Base-by-base conservation (phyloP, 495 filamentous ascomycete species). In the Tuber calosporum region DNA sequence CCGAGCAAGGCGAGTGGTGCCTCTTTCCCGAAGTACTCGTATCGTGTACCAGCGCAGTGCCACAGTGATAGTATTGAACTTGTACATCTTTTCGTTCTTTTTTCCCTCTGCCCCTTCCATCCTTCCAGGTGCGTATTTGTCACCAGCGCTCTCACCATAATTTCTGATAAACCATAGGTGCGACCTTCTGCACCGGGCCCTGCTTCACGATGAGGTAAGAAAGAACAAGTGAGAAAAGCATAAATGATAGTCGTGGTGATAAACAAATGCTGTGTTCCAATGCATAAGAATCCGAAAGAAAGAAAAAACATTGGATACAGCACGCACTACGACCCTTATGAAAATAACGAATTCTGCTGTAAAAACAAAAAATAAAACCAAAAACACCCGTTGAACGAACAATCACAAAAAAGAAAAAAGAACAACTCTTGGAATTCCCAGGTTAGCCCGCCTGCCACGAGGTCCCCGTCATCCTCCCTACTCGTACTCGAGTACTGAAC, bases 371-470 rank as follows among this genome's bases (percentile, higher is more conserved):
- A 13, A 26, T 26, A 58, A 19, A 58, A 26, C 4, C 4, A n/a
- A 48, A 22, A 48, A 53, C 43, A 8, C 17, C n/a, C 9, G 53
- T 62, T 62, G 53, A 9, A 62, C 17, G 26, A 62, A 15, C 53
- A 30, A 62, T 62, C 53, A 15, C 53, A 62, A 62, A 62, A 30
- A 30, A 30, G 53, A 30, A 62, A 30, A 30, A 30, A 26, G 17
- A 62, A 62, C 53, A 26, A 58, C n/a, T 11, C 76, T 70, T 74
- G 75, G 70, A 71, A 73, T 74, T 70, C 74, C 68, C 70, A 70
- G 68, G 73, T 73, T 67, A 77, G 70, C 76, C 76, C 71, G 58
- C 70, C 48, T 77, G 76, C 76, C 76, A 78, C 74, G 76, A 78
- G 76, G 74, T 73, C 70, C 58, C 75, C 76, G 74, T 78, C 77